Conservation (phyloP, 805 yeast genomes). For the Kuraishia hungarica region DNA sequence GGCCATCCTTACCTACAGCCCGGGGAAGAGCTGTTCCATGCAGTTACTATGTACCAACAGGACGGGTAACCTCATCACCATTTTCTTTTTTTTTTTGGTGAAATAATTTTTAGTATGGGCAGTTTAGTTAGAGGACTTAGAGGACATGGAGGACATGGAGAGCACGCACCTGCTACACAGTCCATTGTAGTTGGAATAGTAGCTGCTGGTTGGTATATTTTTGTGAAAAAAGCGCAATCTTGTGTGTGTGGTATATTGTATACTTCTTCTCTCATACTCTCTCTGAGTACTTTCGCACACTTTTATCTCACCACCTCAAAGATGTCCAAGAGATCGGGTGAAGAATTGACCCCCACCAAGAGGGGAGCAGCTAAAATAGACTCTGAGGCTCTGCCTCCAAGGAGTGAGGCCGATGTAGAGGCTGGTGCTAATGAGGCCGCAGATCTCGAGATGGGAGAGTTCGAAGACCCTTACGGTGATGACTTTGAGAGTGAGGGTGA, state of each 20-base stretch:
- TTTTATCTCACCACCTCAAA: not conserved
- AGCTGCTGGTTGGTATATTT: too few relatives aligned
- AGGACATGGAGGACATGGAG: too few relatives aligned
- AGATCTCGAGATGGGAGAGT: conserved; percentile 68
- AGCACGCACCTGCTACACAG: too few relatives aligned
- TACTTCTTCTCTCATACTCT: not conserved
- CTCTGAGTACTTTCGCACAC: not conserved
- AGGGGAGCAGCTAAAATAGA: conserved; percentile 5
- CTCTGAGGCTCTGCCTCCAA: conserved; percentile 10
- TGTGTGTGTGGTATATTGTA: too few relatives aligned
- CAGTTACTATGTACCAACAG: not conserved
- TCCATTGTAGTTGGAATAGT: too few relatives aligned
- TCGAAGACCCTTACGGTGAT: conserved; percentile 84
- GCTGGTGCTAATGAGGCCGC: conserved; percentile 6
- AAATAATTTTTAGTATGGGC: not conserved
- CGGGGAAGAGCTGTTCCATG: not conserved
- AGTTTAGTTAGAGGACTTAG: not conserved
- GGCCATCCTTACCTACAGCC: not conserved
- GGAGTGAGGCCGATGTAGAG: conserved; percentile 8
- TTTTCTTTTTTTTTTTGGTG: conserved; percentile 1
- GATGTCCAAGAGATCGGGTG: conserved; percentile 27
- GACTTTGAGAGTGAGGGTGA: conserved; percentile 91
- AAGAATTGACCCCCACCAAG: conserved; percentile 9
- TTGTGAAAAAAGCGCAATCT: too few relatives aligned
- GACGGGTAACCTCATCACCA: not conserved